These are phyloP conservation scores for Solanum corneliomulleri DNA, from an alignment of 257 asterid species.

Conservation along the genomic window DNA sequence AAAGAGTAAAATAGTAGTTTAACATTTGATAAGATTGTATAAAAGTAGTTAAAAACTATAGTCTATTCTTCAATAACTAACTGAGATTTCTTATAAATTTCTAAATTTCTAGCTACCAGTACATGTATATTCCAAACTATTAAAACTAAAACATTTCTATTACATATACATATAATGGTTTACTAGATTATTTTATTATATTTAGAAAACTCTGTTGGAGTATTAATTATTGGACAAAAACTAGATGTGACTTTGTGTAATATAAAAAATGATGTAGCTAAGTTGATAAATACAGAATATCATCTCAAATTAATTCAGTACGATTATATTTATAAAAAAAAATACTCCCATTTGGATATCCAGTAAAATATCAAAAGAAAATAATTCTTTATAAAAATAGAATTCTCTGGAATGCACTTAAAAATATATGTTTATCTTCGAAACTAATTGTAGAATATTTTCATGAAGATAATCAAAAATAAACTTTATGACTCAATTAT, in stretches of 20 bases:
- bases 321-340: no score
- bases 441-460: not conserved
- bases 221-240: not conserved
- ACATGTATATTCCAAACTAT: not conserved
- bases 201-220: not conserved
- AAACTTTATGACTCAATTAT: not conserved
- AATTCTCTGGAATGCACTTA: not conserved
- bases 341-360: not conserved
- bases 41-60: no score
- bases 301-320: not conserved
- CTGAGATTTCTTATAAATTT: not conserved
- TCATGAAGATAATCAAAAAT: not conserved
- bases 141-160: not conserved
- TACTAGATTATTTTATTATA: not conserved
- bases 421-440: not conserved
- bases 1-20: not conserved
- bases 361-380: not conserved
- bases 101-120: no score
- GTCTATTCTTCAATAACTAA: not conserved
- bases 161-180: not conserved
- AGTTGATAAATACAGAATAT: not conserved
- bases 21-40: not conserved
- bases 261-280: not conserved
- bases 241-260: not conserved
- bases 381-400: not conserved